Percentiles rank a stretch among this genome's conserved stretches.
phyloP scores from a whole-genome alignment of 192 early-diverging fungal genomes.

The Backusella luteola region DNA sequence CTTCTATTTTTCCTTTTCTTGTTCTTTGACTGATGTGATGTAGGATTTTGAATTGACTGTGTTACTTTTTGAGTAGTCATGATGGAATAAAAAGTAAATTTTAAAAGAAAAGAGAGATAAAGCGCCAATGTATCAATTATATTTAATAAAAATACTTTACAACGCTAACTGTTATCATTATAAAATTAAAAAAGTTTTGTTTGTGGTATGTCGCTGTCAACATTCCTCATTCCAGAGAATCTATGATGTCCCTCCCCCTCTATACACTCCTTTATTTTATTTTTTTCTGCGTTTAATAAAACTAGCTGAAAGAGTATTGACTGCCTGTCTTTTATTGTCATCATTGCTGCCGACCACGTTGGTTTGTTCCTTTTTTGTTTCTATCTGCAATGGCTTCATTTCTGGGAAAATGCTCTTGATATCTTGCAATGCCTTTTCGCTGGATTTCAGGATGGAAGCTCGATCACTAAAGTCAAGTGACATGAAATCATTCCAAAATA shows the following conservation, averaged over 20 bases:
- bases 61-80: not conserved
- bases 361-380: not conserved
- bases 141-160: not conserved
- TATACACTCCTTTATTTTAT: not conserved
- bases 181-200: not conserved
- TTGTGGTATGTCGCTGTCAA: slow-evolving; percentile 8
- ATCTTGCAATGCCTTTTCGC: not conserved
- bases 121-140: not conserved
- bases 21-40: not conserved
- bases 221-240: slow-evolving; percentile 7
- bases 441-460: not conserved
- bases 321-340: not conserved
- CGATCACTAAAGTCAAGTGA: slow-evolving; percentile 1
- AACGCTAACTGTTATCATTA: not conserved
- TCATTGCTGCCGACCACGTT: not conserved
- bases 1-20: not conserved
- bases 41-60: not conserved
- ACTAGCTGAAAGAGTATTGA: not conserved
- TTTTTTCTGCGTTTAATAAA: slow-evolving; percentile 8
- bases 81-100: not conserved
- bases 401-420: not conserved
- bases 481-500: slow-evolving; percentile 19
- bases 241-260: not conserved
- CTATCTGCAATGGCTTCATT: not conserved
- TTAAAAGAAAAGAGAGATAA: not conserved